A percentile compares a stretch with the other conserved stretches of the same genome.
Conservation (phyloP, 106 monocot genomes). For the Alisma plantagoaquatica region DNA sequence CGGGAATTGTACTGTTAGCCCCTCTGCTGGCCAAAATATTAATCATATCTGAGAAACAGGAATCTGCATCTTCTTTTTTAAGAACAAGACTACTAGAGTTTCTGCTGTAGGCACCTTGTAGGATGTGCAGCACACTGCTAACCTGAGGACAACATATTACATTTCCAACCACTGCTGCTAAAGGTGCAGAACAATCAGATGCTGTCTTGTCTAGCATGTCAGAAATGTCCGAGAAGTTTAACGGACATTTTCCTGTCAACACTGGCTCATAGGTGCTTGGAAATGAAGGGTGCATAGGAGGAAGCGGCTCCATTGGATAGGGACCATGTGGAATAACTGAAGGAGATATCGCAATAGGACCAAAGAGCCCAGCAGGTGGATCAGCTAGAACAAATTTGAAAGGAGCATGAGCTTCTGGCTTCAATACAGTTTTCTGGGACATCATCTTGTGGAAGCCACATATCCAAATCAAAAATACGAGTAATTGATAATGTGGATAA, state of each 20-base stretch:
- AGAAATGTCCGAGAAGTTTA: constrained; percentile 78
- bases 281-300: constrained; percentile 94
- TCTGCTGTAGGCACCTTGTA: constrained; percentile 56
- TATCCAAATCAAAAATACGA: constrained; percentile 48
- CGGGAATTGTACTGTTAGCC: constrained; percentile 63
- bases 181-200: constrained; percentile 86
- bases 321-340: constrained; percentile 57
- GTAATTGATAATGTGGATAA: constrained; percentile 23
- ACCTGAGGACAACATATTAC: constrained; percentile 98
- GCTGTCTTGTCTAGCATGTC: constrained; percentile 72
- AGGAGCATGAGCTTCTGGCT: constrained; percentile 31
- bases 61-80: constrained; percentile 38
- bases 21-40: constrained; percentile 80
- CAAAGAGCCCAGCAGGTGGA: constrained; percentile 74
- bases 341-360: constrained; percentile 91
- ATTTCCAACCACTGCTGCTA: constrained; percentile 76
- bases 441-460: constrained; percentile 37
- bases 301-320: constrained; percentile 63
- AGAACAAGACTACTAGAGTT: constrained; percentile 44
- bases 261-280: constrained; percentile 77
- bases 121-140: constrained; percentile 78
- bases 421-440: constrained; percentile 34
- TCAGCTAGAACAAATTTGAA: constrained; percentile 71
- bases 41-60: constrained; percentile 87
- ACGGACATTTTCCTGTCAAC: constrained; percentile 79